phyloP scores from a whole-genome alignment of 2,329 filamentous ascomycete species.

The Pseudocercospora cruenta region DNA sequence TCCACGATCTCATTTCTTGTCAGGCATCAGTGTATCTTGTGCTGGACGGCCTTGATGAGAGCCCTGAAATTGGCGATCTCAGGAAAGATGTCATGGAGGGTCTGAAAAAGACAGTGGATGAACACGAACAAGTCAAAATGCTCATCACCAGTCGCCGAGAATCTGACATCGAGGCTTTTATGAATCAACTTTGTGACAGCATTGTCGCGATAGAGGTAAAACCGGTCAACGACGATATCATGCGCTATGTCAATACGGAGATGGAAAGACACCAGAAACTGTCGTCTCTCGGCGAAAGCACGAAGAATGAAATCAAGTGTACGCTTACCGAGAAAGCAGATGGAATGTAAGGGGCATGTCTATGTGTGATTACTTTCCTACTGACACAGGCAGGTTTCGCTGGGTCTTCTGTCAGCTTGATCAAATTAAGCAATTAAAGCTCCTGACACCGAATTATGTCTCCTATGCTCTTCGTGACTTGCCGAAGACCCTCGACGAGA shows the following conservation, averaged over 20 bases:
- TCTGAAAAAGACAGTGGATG: constrained; percentile 1
- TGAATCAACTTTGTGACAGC: neutral
- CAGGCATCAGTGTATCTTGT: neutral
- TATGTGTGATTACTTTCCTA: neutral
- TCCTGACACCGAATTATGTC: constrained; percentile 15
- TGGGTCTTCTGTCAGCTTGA: constrained; percentile 33
- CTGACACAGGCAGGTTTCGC: constrained; percentile 26
- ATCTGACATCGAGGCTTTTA: neutral
- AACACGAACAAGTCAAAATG: constrained; percentile 1
- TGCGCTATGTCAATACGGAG: constrained; percentile 6
- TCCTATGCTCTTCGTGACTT: constrained; percentile 15
- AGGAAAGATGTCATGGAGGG: constrained; percentile 14
- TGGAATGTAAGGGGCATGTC: constrained; percentile 27
- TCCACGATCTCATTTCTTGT: constrained; percentile 14
- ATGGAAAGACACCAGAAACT: constrained; percentile 1
- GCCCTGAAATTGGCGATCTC: constrained; percentile 11
- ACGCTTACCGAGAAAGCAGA: constrained; percentile 23
- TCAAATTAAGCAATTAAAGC: constrained; percentile 22
- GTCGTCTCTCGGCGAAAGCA: neutral
- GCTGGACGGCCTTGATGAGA: constrained; percentile 22
- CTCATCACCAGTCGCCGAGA: constrained; percentile 13
- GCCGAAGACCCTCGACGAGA: constrained; percentile 28
- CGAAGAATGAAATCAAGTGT: constrained; percentile 16
- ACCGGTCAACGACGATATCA: constrained; percentile 10
- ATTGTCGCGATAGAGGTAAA: neutral